Base-by-base conservation (phyloP, 768 basidiomycete species). In the Hemileccinum impolitum region DNA sequence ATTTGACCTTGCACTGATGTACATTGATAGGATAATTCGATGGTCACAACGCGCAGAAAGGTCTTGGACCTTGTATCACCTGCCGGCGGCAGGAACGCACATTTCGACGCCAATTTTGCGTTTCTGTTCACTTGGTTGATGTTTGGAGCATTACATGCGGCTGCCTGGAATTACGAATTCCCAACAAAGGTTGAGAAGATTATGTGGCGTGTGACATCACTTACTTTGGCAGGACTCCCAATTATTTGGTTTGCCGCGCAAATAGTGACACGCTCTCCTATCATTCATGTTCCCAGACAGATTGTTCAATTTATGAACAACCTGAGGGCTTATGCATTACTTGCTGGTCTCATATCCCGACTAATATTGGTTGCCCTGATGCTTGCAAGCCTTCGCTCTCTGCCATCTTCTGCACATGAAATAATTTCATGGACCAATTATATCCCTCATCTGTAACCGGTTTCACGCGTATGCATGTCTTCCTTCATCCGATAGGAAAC, bases 131-230 rank as follows among this genome's bases (percentile, higher is more conserved):
- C 34, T 6, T 48, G 47, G 47, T 17, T 13, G 2, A 14, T 36
- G 7, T 43, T 49, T 19, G 42, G 48, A 2, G 19, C 21, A 19
- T 12, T 49, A 1, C 48, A 49, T 4, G 19, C 30, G 7, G 15
- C 31, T 5, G 41, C 48, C 15, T 49, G 48, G 48, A 49, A 43
- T 39, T 49, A 43, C 19, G 36, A 38, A 7, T 49, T 49, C 10
- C 35, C 28, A 8, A 42, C 42, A 1, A 42, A 14, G 4, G 11
- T 17, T 5, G 48, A 49, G 37, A 49, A 25, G 48, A 38, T 4
- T 3, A 1, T 43, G 3, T 49, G 28, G 28, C 28, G 28, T 13
- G 30, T 39, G 26, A 15, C 42, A 4, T 49, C 48, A 14, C 36
- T 49, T 3, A 17, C 12, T 19, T 42, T 48, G 18, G 18, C n/a